Evolutionary conservation across 2,329 filamentous ascomycete genomes (phyloP), one percentile per base, ranked within the genome.

Genomic region (Diaporthe sp.): DNA sequence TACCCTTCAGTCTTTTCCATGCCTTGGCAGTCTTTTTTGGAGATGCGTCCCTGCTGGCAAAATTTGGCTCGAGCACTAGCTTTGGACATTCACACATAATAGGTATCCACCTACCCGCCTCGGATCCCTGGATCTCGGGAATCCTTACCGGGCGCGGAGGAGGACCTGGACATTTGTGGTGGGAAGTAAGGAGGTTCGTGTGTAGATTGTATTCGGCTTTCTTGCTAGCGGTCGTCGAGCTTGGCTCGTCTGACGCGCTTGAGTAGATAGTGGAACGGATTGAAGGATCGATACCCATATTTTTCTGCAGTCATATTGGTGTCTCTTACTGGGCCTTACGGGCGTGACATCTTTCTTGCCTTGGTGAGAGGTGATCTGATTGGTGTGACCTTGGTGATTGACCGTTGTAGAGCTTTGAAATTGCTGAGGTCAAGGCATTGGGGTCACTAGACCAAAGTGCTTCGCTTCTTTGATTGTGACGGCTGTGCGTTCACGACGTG

Each of bases 1-100:
- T 71, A 71, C 70, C 70, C 70, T 63, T 58, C 47, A 50, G 44
- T 63, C 70, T 50, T 71, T 71, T 63, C 70, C 56, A 63, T 44
- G 56, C 56, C 35, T 71, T 15, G 27, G 47, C 53, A 47, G 19
- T 51, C 44, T 44, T 61, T 61, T 58, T 56, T 63, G 69, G 69
- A 53, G 37, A 63, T 39, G 35, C 15, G 56, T n/a, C 69, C 69
- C 56, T 42, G 44, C 30, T 12, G 69, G 56, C 32, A 61, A 32
- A 10, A 6, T 32, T 71, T 55, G 39, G 47, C 32, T 68, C 32
- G 17, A 53, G 17, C 32, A 68, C n/a, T 68, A 47, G 63, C 63
- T 66, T 51, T 66, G 63, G 63, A 51, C 30, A 66, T 47, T 47
- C 25, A 32, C 25, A 19, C 8, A 53, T 15, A n/a, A 37, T 37